phyloP scores from a whole-genome alignment of 345 rosid genomes.

The Sisymbrium irio region DNA sequence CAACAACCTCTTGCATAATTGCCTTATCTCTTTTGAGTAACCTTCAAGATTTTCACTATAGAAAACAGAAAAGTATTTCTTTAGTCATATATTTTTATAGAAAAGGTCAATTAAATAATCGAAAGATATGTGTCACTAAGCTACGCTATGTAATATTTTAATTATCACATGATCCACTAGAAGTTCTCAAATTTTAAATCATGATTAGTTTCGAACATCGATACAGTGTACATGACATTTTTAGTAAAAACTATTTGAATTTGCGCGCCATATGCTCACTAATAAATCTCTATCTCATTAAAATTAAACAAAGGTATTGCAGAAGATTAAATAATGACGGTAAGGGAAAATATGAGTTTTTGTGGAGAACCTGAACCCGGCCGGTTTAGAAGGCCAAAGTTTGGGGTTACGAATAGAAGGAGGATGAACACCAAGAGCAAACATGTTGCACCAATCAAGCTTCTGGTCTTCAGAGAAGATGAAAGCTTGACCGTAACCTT shows the following conservation, averaged over 20 bases:
- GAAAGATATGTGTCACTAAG: neutral
- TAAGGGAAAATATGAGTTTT: neutral
- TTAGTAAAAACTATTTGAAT: slow-evolving; percentile 1
- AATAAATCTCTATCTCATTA: neutral
- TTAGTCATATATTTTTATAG: neutral
- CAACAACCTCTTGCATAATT: slow-evolving; percentile 60
- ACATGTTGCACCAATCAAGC: slow-evolving; percentile 98
- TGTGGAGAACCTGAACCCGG: slow-evolving; percentile 61
- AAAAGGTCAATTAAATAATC: neutral
- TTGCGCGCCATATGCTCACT: slow-evolving; percentile 14
- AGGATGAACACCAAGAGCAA: slow-evolving; percentile 90
- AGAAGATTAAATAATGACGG: neutral
- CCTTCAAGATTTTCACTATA: slow-evolving; percentile 63
- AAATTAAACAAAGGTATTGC: neutral
- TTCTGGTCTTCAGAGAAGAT: slow-evolving; percentile 92
- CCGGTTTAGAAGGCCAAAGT: slow-evolving; percentile 78
- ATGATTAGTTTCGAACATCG: neutral
- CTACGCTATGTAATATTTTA: neutral
- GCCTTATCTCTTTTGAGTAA: slow-evolving; percentile 66
- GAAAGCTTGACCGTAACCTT: slow-evolving; percentile 95
- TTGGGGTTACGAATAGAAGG: slow-evolving; percentile 64
- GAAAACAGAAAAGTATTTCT: neutral
- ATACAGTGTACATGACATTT: neutral
- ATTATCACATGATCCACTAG: neutral
- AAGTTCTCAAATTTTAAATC: neutral